Evolutionary conservation across 305 asterid species (phyloP).

Genomic region (Salvia sclarea): DNA sequence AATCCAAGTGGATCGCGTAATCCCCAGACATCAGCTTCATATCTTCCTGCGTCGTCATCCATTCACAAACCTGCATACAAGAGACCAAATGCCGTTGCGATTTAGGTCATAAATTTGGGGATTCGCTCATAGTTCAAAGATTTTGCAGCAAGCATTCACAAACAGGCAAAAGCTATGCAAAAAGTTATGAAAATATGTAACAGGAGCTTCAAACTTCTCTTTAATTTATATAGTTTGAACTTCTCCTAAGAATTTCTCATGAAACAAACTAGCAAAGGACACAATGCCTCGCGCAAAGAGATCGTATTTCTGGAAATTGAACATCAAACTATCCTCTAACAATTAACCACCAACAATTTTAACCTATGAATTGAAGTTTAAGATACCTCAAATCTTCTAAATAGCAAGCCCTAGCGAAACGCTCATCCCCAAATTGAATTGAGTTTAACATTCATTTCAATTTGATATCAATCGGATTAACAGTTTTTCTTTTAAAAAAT

Average conservation of each 20-base stretch:
- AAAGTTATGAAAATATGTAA: not conserved
- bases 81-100: conserved; percentile 5
- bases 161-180: not conserved
- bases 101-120: not conserved
- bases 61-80: conserved; percentile 72
- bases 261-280: not conserved
- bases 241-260: not conserved
- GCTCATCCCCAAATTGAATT: not conserved
- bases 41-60: conserved; percentile 81
- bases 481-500: not conserved
- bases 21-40: conserved; percentile 77
- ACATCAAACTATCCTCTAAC: not conserved
- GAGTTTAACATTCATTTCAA: not conserved
- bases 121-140: too few species aligned
- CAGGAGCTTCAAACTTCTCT: not conserved
- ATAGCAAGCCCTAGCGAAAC: not conserved
- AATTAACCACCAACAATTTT: not conserved
- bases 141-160: not conserved
- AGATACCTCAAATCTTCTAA: not conserved
- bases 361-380: not conserved
- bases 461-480: too few species aligned
- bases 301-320: not conserved
- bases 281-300: not conserved
- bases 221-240: not conserved
- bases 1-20: conserved; percentile 84